Evolutionary conservation across 1,284 basidiomycete genomes (phyloP), one percentile per base, ranked within the genome.

Genomic region (Coniophora puteana): DNA sequence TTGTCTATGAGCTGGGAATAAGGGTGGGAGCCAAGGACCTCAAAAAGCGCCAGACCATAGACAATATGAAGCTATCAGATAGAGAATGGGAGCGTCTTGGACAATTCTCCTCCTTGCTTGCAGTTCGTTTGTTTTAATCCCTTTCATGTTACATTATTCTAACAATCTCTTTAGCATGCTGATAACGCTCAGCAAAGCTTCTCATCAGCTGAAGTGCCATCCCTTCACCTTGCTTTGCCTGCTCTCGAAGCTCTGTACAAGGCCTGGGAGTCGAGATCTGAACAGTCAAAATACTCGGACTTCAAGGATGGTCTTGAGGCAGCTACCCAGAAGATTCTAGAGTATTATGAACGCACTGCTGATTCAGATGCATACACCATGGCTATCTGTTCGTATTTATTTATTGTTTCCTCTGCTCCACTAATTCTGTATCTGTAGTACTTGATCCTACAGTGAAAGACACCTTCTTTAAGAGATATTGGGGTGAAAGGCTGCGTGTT

Each of bases 181-280:
- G 28, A 52, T 4, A 53, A 51, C 26, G 36, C 48, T 13, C 41
- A 51, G 36, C 37, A 51, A 1, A 2, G 26, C 0, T 51, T 53
- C 41, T 53, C 20, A 0, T 40, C 36, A 17, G 50, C 51, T 6
- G 36, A 32, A 8, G 39, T 35, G 1, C 37, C 47, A 1, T 29
- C 20, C 1, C 27, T 51, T 25, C 32, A 51, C 1, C 12, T 10
- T 1, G 24, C 16, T 12, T 33, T 49, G 10, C 60, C 52, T 1
- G 59, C 58, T 1, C 38, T 65, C 17, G 55, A 62, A 36, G 28
- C 25, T 0, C 33, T 65, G 1, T 47, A 62, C 32, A 44, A 41
- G 8, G 53, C 48, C 3, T 63, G 58, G 58, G 38, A 30, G 1
- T 41, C 36, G 3, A 5, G 3, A 0, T 14, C 8, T 0, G 34